A percentile compares a stretch with the other conserved stretches of the same genome.
Conservation (phyloP, 192 early-diverging fungal species). For the Coemansia pectinata region DNA sequence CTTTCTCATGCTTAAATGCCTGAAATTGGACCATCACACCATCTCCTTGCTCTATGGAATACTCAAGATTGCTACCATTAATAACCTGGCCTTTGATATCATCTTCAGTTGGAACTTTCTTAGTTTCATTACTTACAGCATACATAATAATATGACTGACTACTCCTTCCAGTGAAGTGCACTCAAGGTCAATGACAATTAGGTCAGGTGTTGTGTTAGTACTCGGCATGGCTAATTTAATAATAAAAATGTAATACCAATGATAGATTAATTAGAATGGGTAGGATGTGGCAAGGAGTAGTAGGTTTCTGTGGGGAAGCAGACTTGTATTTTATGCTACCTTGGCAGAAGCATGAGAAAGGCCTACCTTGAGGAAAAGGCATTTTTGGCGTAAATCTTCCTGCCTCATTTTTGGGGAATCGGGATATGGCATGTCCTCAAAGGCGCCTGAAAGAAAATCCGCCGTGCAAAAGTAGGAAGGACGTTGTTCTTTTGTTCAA, state of each 20-base stretch:
- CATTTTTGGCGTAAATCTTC: no score
- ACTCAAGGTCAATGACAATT: background rate
- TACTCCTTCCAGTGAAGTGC: background rate
- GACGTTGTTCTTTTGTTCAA: no score
- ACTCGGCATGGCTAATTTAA: no score
- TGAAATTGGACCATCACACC: no score
- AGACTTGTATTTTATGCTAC: background rate
- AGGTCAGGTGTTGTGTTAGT: background rate
- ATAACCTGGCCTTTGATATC: background rate
- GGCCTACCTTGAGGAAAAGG: background rate
- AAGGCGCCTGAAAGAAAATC: no score
- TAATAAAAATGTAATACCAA: no score
- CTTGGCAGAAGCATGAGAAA: background rate
- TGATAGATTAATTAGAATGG: no score
- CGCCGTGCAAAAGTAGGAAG: background rate
- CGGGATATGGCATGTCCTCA: no score
- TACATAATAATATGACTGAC: background rate
- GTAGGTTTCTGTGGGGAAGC: background rate
- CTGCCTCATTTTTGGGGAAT: no score
- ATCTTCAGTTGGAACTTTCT: background rate
- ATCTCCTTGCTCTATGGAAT: no score
- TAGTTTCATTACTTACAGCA: background rate
- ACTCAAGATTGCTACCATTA: no score
- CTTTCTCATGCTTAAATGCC: no score
- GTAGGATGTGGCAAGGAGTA: background rate